Percentiles rank a stretch among this genome's conserved stretches.
These are phyloP conservation scores for Raffaelea ambrosiae DNA, from an alignment of 2,329 filamentous ascomycete species.

Conservation along the genomic window DNA sequence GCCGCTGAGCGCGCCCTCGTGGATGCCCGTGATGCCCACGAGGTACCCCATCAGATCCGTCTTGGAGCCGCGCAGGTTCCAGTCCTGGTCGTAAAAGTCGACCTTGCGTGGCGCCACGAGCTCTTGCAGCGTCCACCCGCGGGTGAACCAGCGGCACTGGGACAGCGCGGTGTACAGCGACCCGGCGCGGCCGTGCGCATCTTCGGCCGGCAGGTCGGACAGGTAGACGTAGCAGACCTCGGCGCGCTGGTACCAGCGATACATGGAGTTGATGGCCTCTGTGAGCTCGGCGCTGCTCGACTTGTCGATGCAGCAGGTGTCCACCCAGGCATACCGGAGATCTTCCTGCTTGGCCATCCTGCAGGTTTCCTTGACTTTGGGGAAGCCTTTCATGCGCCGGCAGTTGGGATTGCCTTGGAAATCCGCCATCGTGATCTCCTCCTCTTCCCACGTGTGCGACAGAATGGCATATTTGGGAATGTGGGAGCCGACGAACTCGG, in stretches of 20 bases:
- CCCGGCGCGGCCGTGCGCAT: too few species aligned
- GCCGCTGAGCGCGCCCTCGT: constrained; percentile 9
- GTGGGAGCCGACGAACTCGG: too few species aligned
- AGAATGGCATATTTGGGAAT: too few species aligned
- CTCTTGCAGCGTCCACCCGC: too few species aligned
- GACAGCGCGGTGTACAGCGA: not conserved
- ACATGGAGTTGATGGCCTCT: constrained; percentile 9
- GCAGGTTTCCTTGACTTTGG: too few species aligned
- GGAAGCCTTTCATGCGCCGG: too few species aligned
- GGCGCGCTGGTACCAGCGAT: constrained; percentile 3
- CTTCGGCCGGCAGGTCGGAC: not conserved
- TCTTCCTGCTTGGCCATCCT: too few species aligned
- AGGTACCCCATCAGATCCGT: constrained; percentile 9
- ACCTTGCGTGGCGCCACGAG: constrained; percentile 33
- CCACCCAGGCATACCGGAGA: constrained; percentile 7
- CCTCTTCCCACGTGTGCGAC: too few species aligned
- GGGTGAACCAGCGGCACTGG: constrained; percentile 21
- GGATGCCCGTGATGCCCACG: constrained; percentile 15
- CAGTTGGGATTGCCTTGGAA: too few species aligned
- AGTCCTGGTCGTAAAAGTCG: constrained; percentile 21
- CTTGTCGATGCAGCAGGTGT: constrained; percentile 11
- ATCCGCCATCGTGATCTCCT: too few species aligned
- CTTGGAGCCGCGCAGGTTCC: constrained; percentile 19
- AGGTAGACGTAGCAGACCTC: constrained; percentile 6
- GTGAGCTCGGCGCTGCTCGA: constrained; percentile 4